Conservation (phyloP, 2,329 filamentous ascomycete genomes). For the Teratosphaeria zuluensis region DNA sequence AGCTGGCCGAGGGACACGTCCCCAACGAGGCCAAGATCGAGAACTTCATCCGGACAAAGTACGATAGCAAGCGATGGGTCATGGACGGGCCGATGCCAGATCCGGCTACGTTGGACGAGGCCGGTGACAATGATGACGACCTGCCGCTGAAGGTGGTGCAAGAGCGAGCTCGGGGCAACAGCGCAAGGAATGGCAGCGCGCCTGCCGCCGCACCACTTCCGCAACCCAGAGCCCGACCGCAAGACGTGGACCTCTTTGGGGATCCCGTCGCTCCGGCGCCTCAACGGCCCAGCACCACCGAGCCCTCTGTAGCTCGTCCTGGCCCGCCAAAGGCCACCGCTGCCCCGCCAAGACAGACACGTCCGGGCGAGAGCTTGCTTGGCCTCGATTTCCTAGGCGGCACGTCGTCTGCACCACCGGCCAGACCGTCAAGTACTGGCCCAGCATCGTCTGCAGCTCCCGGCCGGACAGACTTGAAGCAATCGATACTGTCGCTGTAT, state of each 20-base stretch:
- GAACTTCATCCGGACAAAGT: constrained; percentile 99
- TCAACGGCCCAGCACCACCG: constrained; percentile 61
- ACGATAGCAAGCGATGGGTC: constrained; percentile 97
- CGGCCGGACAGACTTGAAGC: constrained; percentile 87
- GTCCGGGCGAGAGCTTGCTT: constrained; percentile 73
- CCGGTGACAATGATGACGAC: constrained; percentile 57
- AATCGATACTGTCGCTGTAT: constrained; percentile 93
- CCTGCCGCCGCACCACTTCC: constrained; percentile 25
- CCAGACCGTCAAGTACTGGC: constrained; percentile 69
- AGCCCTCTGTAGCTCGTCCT: constrained; percentile 58
- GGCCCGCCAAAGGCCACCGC: constrained; percentile 21
- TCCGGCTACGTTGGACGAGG: constrained; percentile 73
- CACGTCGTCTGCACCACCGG: constrained; percentile 56
- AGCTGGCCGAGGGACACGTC: constrained; percentile 79
- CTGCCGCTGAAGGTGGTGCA: constrained; percentile 58
- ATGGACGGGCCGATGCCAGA: constrained; percentile 96
- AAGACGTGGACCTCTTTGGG: constrained; percentile 68
- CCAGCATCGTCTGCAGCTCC: constrained; percentile 48
- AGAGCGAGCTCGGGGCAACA: constrained; percentile 55
- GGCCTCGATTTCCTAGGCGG: constrained; percentile 88
- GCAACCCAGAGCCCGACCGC: constrained; percentile 17
- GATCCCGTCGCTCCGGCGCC: constrained; percentile 49
- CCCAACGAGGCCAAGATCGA: constrained; percentile 97
- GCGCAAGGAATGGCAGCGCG: constrained; percentile 32
- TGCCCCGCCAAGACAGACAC: constrained; percentile 47